phyloP scores from a whole-genome alignment of 176 grass and related monocot species.

The Triticum monococcum region DNA sequence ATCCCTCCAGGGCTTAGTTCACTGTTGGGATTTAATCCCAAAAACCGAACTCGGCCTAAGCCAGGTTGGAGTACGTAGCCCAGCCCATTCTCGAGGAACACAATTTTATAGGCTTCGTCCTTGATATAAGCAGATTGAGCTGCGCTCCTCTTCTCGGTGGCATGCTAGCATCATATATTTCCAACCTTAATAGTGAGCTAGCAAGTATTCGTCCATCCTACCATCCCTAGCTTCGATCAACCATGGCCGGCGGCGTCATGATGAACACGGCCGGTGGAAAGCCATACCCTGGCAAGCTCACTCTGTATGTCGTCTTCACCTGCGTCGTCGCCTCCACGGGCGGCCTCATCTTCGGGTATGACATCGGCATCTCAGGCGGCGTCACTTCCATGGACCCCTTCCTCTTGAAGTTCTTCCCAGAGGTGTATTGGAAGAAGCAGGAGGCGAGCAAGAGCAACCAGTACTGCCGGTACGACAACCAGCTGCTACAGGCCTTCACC shows the following conservation, averaged over 20 bases:
- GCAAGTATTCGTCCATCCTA: not conserved
- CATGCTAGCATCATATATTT: not conserved
- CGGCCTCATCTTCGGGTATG: conserved; percentile 84
- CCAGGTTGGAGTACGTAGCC: not conserved
- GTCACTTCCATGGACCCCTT: conserved; percentile 43
- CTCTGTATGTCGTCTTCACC: conserved; percentile 63
- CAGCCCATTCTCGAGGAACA: not conserved
- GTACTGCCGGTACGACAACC: conserved; percentile 40
- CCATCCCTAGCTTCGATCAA: not conserved
- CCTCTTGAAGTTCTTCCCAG: conserved; percentile 36
- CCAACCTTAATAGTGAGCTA: not conserved
- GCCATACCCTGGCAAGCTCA: conserved; percentile 76
- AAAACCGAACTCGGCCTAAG: not conserved
- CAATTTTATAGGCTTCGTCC: no score
- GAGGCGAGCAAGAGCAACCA: not conserved
- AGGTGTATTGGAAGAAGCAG: conserved; percentile 19
- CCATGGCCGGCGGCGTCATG: conserved; percentile 51
- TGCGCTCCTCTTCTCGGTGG: not conserved
- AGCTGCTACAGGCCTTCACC: conserved; percentile 40
- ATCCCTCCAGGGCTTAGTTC: no score
- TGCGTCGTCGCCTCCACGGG: conserved; percentile 83
- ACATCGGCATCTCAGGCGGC: conserved; percentile 74
- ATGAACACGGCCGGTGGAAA: conserved; percentile 40
- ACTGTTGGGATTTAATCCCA: not conserved
- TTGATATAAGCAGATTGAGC: not conserved